Percentiles rank a stretch among this genome's conserved stretches.
These are phyloP conservation scores for Cotoneaster glaucophyllus DNA, from an alignment of 306 rosid species.

Conservation along the genomic window DNA sequence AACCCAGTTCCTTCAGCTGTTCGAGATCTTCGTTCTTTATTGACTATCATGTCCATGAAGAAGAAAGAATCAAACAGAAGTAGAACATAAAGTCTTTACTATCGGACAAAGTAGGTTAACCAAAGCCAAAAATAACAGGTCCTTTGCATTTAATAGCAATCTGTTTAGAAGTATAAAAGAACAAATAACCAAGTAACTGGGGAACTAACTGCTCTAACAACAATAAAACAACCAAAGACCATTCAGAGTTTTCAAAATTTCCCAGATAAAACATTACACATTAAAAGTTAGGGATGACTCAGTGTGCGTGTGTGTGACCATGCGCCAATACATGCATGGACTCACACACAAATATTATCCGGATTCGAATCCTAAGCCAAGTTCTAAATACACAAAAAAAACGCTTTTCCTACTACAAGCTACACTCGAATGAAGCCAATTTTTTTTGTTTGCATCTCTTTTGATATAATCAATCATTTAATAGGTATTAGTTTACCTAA, in stretches of 20 bases:
- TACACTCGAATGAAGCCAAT: not conserved
- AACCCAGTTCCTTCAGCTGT: slow-evolving; percentile 81
- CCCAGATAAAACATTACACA: not conserved
- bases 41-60: slow-evolving; percentile 43
- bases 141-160: not conserved
- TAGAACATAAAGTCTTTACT: not conserved
- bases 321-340: not conserved
- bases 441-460: not conserved
- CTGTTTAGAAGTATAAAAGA: not conserved
- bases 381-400: not conserved
- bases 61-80: slow-evolving; percentile 20
- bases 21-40: slow-evolving; percentile 89
- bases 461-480: not conserved
- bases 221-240: not conserved
- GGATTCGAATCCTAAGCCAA: not conserved
- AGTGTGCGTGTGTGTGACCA: not conserved
- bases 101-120: not conserved
- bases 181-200: not conserved
- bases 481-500: not conserved
- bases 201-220: not conserved
- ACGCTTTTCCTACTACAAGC: not conserved
- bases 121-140: not conserved
- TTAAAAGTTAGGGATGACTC: not conserved
- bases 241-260: not conserved
- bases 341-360: not conserved